Evolutionary conservation across 257 asterid species (phyloP).

Genomic region (Leonotis leonurus): DNA sequence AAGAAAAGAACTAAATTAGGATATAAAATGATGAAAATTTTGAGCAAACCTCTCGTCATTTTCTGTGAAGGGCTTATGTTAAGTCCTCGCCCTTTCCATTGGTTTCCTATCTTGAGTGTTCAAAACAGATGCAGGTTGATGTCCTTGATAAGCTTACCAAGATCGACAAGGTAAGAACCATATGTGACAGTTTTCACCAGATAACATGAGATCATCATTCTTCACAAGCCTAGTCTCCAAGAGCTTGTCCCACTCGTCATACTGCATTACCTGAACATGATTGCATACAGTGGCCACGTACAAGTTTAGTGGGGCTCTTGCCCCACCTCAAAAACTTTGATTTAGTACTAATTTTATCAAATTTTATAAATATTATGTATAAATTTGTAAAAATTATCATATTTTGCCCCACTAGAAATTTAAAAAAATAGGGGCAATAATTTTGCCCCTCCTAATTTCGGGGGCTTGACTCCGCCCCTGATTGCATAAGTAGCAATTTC

Average conservation of each 20-base stretch:
- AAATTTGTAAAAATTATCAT: too few relatives aligned
- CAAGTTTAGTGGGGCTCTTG: too few relatives aligned
- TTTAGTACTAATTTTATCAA: too few relatives aligned
- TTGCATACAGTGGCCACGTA: too few relatives aligned
- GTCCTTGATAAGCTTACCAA: constrained; percentile 60
- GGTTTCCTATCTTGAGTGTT: constrained; percentile 43
- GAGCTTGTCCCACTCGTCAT: constrained; percentile 65
- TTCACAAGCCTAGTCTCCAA: constrained; percentile 67
- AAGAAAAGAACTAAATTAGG: neutral
- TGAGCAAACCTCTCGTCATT: constrained; percentile 60
- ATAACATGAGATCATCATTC: constrained; percentile 49
- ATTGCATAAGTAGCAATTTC: too few relatives aligned
- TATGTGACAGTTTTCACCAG: constrained; percentile 64
- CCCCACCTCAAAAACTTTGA: too few relatives aligned
- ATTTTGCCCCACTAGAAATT: too few relatives aligned
- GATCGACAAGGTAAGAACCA: constrained; percentile 64
- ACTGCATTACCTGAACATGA: constrained; percentile 45
- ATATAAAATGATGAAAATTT: constrained; percentile 10
- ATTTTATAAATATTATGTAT: too few relatives aligned
- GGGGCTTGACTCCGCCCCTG: too few relatives aligned
- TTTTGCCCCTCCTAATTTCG: too few relatives aligned
- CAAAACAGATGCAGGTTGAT: constrained; percentile 26
- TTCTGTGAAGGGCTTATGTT: constrained; percentile 76
- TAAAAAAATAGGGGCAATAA: too few relatives aligned
- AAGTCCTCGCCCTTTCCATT: constrained; percentile 25